Evolutionary conservation across 31 red algal genomes (phyloP), one percentile per base, ranked within the genome.

Genomic region (Asparagopsis taxiformis): DNA sequence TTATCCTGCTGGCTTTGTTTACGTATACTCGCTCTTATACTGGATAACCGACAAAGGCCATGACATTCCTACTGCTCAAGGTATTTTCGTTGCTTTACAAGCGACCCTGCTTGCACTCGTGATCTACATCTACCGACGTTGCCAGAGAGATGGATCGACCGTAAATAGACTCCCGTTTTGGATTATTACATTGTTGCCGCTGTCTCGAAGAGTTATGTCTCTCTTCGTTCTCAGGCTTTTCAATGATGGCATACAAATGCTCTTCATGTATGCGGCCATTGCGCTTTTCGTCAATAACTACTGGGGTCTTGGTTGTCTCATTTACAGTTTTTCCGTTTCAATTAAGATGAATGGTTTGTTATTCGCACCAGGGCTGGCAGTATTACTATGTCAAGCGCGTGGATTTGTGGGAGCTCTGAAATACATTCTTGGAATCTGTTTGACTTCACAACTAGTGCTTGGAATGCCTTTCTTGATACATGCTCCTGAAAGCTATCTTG

Each of bases 261-360:
- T 94, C 22, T 23, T 94, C 3, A 68, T 80, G 20, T 72, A 84
- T 50, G 41, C 73, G 7, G 17, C 93, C 15, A 26, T 98, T 32
- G 28, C 84, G 8, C 68, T 98, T 20, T 93, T 93, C 48, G 34
- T 74, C 9, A 25, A 55, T 16, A 88, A 83, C 32, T 29, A 58
- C 0, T 95, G 79, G 85, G 65, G 63, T 26, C 13, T 84, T 3
- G 90, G 81, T 35, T 75, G 79, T 29, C 51, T 92, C n/a, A 17
- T 89, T 10, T 93, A 80, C 51, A 82, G 73, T 20, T 30, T 92
- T 34, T 72, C 94, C 2, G 94, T 97, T 6, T 67, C 67, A 1
- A 75, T 97, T 25, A 98, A 93, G 70, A 98, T 98, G 94, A 98
- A 93, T 57, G 94, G 66, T 25, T 62, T 98, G 13, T 85, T 98